Evolutionary conservation across 1,284 basidiomycete genomes (phyloP), one percentile per base, ranked within the genome.

Genomic region (Cryptococcus sp.): DNA sequence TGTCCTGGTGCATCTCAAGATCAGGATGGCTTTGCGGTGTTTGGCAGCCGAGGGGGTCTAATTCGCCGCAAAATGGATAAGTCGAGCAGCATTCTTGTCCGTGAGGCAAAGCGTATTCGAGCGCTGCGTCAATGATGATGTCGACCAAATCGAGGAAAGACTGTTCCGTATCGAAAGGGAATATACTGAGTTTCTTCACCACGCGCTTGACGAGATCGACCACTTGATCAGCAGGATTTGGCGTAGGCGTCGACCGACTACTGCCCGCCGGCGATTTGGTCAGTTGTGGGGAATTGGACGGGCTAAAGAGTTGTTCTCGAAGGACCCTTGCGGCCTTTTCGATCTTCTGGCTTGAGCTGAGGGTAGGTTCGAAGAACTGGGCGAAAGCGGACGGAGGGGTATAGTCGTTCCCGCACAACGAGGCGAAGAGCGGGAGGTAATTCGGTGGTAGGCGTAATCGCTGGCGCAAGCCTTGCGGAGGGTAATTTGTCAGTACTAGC

Each of bases 401-500:
- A 69, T 87, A 91, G 75, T 95, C 93, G 72, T 93, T 94, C 30
- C 93, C 93, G 10, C 91, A 84, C 1, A 95, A 80, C 2, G 90
- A 87, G 11, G 88, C 90, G n/a, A 95, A 81, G 11, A 95, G 82
- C 1, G 93, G 91, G 19, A 95, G 83, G 50, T 91, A 82, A 0
- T 85, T 83, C 0, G 85, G 78, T 0, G 91, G 87, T 3, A 93
- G 76, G 39, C 85, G 82, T 2, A 94, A 78, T 58, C 88, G 83
- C 1, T 80, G 74, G 1, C 90, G 87, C 19, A 93, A 83, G 0
- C 78, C 70, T 2, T 80, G 70, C 0, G 90, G 88, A n/a, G 82
- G 83, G 70, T 88, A 91, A 13, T 85, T 80, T 0, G 83, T 80
- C 53, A 87, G 81, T 10, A 76, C 74, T 42, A 82, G 65, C 1